phyloP scores from a whole-genome alignment of 2,329 filamentous ascomycete species.

The Microdochium nivale region DNA sequence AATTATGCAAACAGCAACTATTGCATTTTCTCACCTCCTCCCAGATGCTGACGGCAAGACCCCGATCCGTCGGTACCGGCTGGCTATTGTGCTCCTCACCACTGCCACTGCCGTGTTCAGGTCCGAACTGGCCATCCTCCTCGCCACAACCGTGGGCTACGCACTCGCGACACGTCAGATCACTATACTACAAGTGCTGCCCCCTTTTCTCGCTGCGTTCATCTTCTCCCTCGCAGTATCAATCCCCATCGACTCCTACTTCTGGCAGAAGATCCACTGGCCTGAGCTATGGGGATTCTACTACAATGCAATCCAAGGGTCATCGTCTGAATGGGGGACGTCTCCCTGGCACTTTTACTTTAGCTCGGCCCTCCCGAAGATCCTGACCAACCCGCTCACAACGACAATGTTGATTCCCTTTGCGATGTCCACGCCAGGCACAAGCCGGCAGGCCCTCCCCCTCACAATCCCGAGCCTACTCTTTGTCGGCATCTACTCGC shows the following conservation, averaged over 20 bases:
- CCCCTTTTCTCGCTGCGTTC: slow-evolving; percentile 57
- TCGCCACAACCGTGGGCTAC: slow-evolving; percentile 54
- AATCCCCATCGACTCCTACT: slow-evolving; percentile 77
- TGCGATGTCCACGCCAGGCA: slow-evolving; percentile 39
- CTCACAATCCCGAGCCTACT: slow-evolving; percentile 58
- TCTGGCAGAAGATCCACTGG: slow-evolving; percentile 86
- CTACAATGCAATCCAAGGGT: slow-evolving; percentile 81
- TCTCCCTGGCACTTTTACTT: slow-evolving; percentile 86
- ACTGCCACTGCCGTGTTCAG: slow-evolving; percentile 79
- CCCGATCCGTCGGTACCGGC: slow-evolving; percentile 39
- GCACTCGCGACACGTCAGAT: slow-evolving; percentile 33
- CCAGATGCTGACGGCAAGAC: slow-evolving; percentile 22
- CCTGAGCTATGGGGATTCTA: slow-evolving; percentile 84
- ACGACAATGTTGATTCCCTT: slow-evolving; percentile 46
- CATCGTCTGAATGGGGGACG: slow-evolving; percentile 80
- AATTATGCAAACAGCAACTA: slow-evolving; percentile 44
- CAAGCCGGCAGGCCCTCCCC: slow-evolving; percentile 30
- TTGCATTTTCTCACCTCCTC: slow-evolving; percentile 46
- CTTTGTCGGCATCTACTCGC: slow-evolving; percentile 74
- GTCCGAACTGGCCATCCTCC: slow-evolving; percentile 76
- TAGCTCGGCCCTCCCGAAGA: slow-evolving; percentile 66
- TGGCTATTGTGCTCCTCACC: slow-evolving; percentile 68
- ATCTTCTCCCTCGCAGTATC: slow-evolving; percentile 60
- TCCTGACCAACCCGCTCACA: slow-evolving; percentile 72
- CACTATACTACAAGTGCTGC: slow-evolving; percentile 48